Evolutionary conservation across 192 early-diverging fungal genomes (phyloP), one percentile per base, ranked within the genome.

Genomic region (Backusella westeae): DNA sequence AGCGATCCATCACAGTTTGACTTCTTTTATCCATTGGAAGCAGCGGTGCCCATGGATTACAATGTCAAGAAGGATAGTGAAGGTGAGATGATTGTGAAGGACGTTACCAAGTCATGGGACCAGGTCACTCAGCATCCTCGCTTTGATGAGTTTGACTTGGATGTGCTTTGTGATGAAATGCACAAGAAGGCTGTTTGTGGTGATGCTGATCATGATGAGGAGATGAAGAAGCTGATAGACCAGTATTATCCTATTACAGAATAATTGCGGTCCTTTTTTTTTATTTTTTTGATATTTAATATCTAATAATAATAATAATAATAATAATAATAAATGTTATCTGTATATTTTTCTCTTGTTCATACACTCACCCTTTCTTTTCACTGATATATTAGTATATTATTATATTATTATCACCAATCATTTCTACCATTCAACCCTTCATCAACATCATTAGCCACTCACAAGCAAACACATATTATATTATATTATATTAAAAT

Each of bases 141-240:
- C 34, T 88, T 86, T 80, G 89, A 90, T 56, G 89, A 90, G 69
- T 73, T 85, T 4, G 87, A 90, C 39, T 84, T 86, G 69, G 89
- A 88, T 72, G 39, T 76, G 21, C 75, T 90, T 17, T 90, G 89
- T 44, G 53, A 69, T 56, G 86, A 86, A 34, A 73, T 90, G 75
- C 87, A 90, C 74, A 68, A 85, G 14, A 90, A 88, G 75, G 87
- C 87, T 35, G 82, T 77, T 44, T 89, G 88, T 74, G 82, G 81
- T 14, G 84, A 59, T 52, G 5, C 0, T 73, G 34, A 63, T 32
- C 35, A 67, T 41, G 17, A 75, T 68, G 32, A 49, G 14, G 23
- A 75, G 15, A 26, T 75, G 23, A 44, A 75, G 23, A 34, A 67
- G n/a, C 12, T 63, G 39, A 19, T 75, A 10, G 65, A 75, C 14